Evolutionary conservation across 352 stramenopile species (phyloP), one percentile per base, ranked within the genome.

Genomic region (Pythium monospermum): DNA sequence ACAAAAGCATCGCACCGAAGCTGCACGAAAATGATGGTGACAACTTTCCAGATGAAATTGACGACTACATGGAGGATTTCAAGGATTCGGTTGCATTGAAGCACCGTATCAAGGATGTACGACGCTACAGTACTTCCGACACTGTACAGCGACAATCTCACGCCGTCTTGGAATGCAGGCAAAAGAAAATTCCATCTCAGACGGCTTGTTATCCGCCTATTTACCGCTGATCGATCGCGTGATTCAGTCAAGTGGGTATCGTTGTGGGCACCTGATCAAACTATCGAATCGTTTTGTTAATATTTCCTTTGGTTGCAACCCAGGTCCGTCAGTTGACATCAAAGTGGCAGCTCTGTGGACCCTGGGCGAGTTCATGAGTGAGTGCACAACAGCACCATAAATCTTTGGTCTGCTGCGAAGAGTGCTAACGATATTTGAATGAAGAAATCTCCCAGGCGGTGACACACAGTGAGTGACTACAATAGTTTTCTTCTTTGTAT

Each of bases 291-390:
- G 11, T 11, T 12, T 15, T 43, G 46, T 33, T 21, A 16, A 25
- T 22, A 15, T 28, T 15, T 43, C 21, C 43, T 37, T 13, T 47
- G 3, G 19, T 23, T 33, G 26, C 22, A n/a, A 3, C 30, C 2
- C 16, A 59, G 49, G 27, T 49, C 32, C 12, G 37, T n/a, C 23
- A 10, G 23, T 33, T 6, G 19, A 31, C 13, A 21, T 61, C 3
- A 49, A 59, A 40, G 27, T 51, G 16, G 51, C 48, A 21, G 47
- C 52, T 11, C 13, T 62, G 6, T 61, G 48, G 52, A 61, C 59
- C 15, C 42, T 67, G 16, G 52, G 59, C 11, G 59, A 67, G 32
- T 67, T 67, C 19, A 67, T 67, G 59, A 67, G 59, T 67, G 33
- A 37, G 59, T 54, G 8, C 8, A 0, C 5, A n/a, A n/a, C n/a